Conservation (phyloP, 2,329 filamentous ascomycete genomes). For the Claviceps monticola region DNA sequence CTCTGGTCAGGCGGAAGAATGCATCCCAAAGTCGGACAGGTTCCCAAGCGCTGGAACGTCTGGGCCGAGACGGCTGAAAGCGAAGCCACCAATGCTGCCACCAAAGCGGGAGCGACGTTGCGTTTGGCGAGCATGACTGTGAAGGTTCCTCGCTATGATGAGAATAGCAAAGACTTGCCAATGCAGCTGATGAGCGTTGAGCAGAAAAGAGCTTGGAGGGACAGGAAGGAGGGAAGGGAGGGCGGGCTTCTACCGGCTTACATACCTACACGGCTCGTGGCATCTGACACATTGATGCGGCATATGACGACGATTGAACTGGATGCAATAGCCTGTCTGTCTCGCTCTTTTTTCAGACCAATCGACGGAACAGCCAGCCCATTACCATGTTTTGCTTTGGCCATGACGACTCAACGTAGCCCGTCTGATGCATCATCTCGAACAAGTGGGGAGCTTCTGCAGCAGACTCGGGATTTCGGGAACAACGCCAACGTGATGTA, state of each 20-base stretch:
- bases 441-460: conserved; percentile 1
- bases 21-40: conserved; percentile 45
- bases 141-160: not conserved
- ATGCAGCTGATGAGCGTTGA: not conserved
- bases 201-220: not conserved
- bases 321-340: too few species aligned
- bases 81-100: conserved; percentile 20
- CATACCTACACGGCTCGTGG: not conserved
- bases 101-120: conserved; percentile 20
- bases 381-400: too few species aligned
- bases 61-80: conserved; percentile 34
- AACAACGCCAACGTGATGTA: not conserved
- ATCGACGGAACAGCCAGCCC: not conserved
- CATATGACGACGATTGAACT: not conserved
- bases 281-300: not conserved
- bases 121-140: conserved; percentile 23
- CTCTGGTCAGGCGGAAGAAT: conserved; percentile 50
- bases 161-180: not conserved
- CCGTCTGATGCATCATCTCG: not conserved
- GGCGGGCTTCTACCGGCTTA: not conserved
- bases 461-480: not conserved
- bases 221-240: not conserved
- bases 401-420: not conserved
- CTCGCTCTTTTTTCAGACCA: not conserved
- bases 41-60: conserved; percentile 46